Evolutionary conservation across 139 green algal genomes (phyloP), one percentile per base, ranked within the genome.

Genomic region (Chlamydomonas incerta): DNA sequence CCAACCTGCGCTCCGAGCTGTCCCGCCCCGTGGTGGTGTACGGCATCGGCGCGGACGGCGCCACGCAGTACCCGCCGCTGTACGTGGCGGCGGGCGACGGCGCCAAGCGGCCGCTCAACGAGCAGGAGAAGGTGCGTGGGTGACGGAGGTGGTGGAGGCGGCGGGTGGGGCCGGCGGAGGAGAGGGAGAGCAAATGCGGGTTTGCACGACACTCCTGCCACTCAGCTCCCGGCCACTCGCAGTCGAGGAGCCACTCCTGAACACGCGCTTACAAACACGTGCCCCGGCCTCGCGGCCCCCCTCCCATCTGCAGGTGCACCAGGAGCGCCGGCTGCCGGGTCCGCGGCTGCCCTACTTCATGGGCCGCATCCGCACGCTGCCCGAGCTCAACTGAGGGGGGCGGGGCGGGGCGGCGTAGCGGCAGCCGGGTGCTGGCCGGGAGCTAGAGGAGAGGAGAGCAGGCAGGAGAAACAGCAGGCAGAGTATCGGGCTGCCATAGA

Each of bases 1-100:
- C 67, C 67, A 85, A 85, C 68, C 80, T 85, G 26, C 33, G 41
- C 52, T 60, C 33, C 28, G 80, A 50, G 50, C 50, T 85, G n/a
- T 5, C 0, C 11, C 77, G 69, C 29, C 84, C 88, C 1, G 80
- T 91, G 52, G 88, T 91, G 58, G 88, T 91, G 58, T 91, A 91
- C 72, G 84, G 74, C 73, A 91, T 91, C 26, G 67, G 2, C 6
- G 14, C 55, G 4, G 83, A 87, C 55, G 88, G 84, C 15, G 29
- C 79, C 29, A 91, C 88, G 1, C 68, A 82, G 26, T 87, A 89
- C 68, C 88, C 88, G 31, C 84, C 88, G 24, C 67, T 83, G 58
- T 82, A 82, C 52, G 88, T 91, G 23, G 80, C 86, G 60, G 60
- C 24, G 17, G 18, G 55, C 18, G 60, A 23, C 18, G 23, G 8